Evolutionary conservation across 108 stramenopile genomes (phyloP), one percentile per base, ranked within the genome.

Genomic region (Parmales sp.): DNA sequence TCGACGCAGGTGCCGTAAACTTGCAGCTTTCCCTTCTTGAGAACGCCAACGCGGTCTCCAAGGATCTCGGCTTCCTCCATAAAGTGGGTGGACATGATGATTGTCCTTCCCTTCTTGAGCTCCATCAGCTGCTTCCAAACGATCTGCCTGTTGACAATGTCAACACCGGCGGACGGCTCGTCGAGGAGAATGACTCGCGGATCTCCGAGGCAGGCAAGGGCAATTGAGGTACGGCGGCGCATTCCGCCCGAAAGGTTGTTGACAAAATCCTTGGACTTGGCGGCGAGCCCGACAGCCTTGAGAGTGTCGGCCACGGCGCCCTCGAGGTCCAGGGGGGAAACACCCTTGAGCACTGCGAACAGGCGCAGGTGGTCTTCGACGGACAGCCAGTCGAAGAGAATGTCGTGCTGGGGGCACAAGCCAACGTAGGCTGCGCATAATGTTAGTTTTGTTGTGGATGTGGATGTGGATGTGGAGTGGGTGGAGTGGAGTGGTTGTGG

Each of bases 1-100:
- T 80, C 84, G 20, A 78, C 23, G 37, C 80, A 70, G 36, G 77
- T 71, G 13, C 82, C 85, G 26, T 36, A 25, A 65, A 80, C 81
- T 34, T 49, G 73, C 28, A 87, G 44, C 34, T 51, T 68, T 4
- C 86, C 86, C 38, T 80, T 44, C 36, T 79, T 51, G 83, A 86
- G 78, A 75, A 87, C 83, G n/a, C 79, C 81, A 45, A 87, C 79
- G 36, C 84, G 80, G 72, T 87, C 86, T 19, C 82, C 85, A 1
- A 86, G 78, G 8, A 78, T 37, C 69, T 87, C 86, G 16, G 86
- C 86, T 73, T 86, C 85, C 72, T 86, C 85, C 85, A 86, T 84
- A 80, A 83, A 86, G 69, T 86, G 85, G 29, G 86, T 87, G 11
- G 84, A 82, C 18, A 87, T 71, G 34, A 87, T 49, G 38, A 87